A percentile compares a stretch with the other conserved stretches of the same genome.
These are phyloP conservation scores for Plasmodium ovale DNA, from an alignment of 169 alveolate species.

Conservation along the genomic window DNA sequence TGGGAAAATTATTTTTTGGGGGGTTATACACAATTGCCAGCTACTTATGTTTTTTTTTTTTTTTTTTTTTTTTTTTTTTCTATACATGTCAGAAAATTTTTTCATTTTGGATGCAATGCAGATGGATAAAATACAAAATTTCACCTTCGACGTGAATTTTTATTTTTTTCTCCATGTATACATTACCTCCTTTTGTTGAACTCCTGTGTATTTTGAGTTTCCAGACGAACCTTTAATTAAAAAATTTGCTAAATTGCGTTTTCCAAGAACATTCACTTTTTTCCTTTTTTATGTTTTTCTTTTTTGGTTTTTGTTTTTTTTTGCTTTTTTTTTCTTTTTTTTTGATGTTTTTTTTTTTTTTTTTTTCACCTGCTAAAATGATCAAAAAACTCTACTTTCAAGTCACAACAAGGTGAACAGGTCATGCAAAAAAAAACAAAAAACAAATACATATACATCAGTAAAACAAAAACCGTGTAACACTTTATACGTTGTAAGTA, in stretches of 20 bases:
- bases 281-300: neutral
- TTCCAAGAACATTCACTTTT: neutral
- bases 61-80: slow-evolving; percentile 10
- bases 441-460: slow-evolving; percentile 3
- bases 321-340: slow-evolving; percentile 1
- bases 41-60: neutral
- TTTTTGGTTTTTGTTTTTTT: neutral
- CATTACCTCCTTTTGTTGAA: neutral
- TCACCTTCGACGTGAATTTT: too few species aligned
- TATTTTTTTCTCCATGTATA: slow-evolving; percentile 6
- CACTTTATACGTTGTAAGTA: neutral
- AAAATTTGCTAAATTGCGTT: neutral
- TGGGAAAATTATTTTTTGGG: slow-evolving; percentile 1
- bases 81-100: neutral
- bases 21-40: slow-evolving; percentile 18
- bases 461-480: neutral
- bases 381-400: slow-evolving; percentile 7
- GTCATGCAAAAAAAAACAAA: slow-evolving; percentile 17
- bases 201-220: neutral
- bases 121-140: neutral
- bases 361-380: slow-evolving; percentile 27
- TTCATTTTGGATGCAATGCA: neutral
- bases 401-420: slow-evolving; percentile 25
- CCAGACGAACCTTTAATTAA: neutral
- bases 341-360: neutral